phyloP scores from a whole-genome alignment of 2,329 filamentous ascomycete genomes.

The Claviceps spartinae region DNA sequence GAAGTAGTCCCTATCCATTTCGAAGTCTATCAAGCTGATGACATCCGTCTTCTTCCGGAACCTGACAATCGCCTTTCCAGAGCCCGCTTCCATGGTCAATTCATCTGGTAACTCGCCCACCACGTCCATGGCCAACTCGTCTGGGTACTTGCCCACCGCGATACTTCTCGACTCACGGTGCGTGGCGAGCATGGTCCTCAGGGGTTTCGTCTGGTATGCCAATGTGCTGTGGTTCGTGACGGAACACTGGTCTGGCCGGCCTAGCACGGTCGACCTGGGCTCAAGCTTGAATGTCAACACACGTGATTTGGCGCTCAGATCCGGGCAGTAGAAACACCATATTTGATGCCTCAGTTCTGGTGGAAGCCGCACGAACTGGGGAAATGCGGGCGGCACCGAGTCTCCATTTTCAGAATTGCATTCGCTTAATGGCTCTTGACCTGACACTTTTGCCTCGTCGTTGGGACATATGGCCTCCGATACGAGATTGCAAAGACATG shows the following conservation, averaged over 20 bases:
- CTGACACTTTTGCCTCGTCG: conserved; percentile 7
- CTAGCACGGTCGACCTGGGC: background rate
- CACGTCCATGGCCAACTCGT: conserved; percentile 6
- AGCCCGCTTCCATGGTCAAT: conserved; percentile 14
- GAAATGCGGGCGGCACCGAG: conserved; percentile 8
- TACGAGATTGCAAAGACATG: no score
- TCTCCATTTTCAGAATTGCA: background rate
- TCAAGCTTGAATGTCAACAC: conserved; percentile 8
- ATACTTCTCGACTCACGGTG: conserved; percentile 22
- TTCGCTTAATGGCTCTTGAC: background rate
- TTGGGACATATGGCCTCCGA: background rate
- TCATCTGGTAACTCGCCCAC: background rate
- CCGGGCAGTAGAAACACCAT: conserved; percentile 21
- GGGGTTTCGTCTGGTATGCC: conserved; percentile 14
- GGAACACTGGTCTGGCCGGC: conserved; percentile 5
- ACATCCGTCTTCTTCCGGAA: conserved; percentile 21
- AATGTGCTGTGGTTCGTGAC: conserved; percentile 14
- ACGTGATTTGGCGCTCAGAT: conserved; percentile 13
- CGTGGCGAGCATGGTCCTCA: conserved; percentile 20
- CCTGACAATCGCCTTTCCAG: conserved; percentile 13
- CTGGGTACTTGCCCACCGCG: conserved; percentile 17
- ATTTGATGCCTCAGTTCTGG: conserved; percentile 21
- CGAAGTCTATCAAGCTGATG: conserved; percentile 11
- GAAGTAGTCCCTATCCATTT: background rate
- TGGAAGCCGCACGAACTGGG: conserved; percentile 16